These are phyloP conservation scores for Monosporascus ibericus DNA, from an alignment of 2,329 filamentous ascomycete species.

Conservation along the genomic window DNA sequence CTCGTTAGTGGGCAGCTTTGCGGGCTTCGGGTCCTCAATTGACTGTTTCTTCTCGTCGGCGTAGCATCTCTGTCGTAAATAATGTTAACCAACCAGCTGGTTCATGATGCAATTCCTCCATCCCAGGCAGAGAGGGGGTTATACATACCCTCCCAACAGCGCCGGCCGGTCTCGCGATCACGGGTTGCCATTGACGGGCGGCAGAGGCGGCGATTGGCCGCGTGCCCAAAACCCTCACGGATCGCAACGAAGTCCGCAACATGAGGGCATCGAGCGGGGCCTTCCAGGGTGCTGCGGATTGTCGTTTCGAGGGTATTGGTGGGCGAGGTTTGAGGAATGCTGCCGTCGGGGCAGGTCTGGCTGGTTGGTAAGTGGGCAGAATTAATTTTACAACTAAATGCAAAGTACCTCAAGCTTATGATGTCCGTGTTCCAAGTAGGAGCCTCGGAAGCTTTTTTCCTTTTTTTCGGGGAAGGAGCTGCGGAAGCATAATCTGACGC, in stretches of 20 bases:
- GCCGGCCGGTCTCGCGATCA: constrained; percentile 30
- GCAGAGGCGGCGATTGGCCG: constrained; percentile 46
- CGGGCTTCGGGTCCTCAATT: constrained; percentile 40
- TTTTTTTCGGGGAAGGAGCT: too few relatives aligned
- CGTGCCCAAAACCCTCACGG: constrained; percentile 53
- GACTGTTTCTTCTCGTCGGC: constrained; percentile 47
- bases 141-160: constrained; percentile 34
- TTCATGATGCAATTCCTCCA: too few relatives aligned
- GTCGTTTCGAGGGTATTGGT: too few relatives aligned
- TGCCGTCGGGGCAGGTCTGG: too few relatives aligned
- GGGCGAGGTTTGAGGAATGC: too few relatives aligned
- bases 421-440: too few relatives aligned
- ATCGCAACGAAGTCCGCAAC: constrained; percentile 64
- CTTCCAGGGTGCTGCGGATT: too few relatives aligned
- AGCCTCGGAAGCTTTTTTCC: too few relatives aligned
- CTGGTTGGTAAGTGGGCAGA: too few relatives aligned
- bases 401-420: too few relatives aligned
- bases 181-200: constrained; percentile 53
- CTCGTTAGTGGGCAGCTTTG: constrained; percentile 48
- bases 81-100: constrained; percentile 5
- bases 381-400: too few relatives aligned
- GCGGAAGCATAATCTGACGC: too few relatives aligned
- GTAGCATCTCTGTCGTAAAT: constrained; percentile 47
- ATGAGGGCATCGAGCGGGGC: constrained; percentile 45
- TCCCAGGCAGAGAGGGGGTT: neutral